Evolutionary conservation across 1,284 basidiomycete genomes (phyloP).

Genomic region (Cystobasidium slooffiae): DNA sequence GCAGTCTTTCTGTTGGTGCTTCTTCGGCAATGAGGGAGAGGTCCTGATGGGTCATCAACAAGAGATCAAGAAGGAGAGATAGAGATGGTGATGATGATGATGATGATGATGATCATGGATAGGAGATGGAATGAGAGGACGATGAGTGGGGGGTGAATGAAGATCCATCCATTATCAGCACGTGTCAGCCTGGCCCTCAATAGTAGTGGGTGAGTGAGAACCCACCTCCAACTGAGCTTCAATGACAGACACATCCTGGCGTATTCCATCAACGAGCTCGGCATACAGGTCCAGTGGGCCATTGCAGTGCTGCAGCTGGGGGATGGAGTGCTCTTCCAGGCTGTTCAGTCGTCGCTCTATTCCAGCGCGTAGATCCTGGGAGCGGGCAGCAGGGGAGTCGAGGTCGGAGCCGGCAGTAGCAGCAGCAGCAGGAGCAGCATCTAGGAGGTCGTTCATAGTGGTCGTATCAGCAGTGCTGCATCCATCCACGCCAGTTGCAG

Average conservation of each 20-base stretch:
- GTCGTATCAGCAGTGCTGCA: neutral
- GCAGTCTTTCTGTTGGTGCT: slow-evolving; percentile 65
- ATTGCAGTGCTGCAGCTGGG: slow-evolving; percentile 68
- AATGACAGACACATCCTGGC: slow-evolving; percentile 72
- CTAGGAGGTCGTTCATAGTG: neutral
- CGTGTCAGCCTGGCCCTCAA: neutral
- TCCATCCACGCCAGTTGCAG: neutral
- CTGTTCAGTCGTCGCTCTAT: slow-evolving; percentile 67
- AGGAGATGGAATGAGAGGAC: too few relatives aligned
- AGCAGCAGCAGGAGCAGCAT: neutral
- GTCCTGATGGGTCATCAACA: slow-evolving; percentile 58
- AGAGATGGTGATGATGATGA: too few relatives aligned
- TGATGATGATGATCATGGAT: too few relatives aligned
- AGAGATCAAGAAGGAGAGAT: neutral
- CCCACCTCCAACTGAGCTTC: slow-evolving; percentile 71
- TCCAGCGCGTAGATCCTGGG: slow-evolving; percentile 53
- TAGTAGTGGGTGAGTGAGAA: too few relatives aligned
- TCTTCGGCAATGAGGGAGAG: slow-evolving; percentile 71
- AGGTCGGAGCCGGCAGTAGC: neutral
- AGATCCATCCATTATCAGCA: neutral
- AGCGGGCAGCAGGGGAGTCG: neutral
- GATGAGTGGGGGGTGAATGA: too few relatives aligned
- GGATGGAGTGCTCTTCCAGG: slow-evolving; percentile 71
- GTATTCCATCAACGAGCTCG: slow-evolving; percentile 71
- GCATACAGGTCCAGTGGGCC: slow-evolving; percentile 73